Conservation (phyloP, 371 early-diverging fungal genomes). For the Mortierella sp. region DNA sequence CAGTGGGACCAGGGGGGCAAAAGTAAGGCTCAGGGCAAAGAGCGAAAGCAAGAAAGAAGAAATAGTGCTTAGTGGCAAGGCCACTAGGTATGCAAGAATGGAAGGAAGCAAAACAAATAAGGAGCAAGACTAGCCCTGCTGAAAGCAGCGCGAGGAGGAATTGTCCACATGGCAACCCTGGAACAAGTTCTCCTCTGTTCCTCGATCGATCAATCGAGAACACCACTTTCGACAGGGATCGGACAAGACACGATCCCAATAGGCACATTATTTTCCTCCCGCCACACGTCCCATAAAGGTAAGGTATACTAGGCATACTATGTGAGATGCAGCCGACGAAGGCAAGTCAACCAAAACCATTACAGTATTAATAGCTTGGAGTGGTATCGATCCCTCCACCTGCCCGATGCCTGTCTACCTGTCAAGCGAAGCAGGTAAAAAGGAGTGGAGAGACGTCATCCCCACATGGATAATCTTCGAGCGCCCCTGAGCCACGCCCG, state of each 20-base stretch:
- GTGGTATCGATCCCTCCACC: constrained; percentile 21
- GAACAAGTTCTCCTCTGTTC: constrained; percentile 11
- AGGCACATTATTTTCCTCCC: constrained; percentile 23
- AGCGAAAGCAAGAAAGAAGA: not conserved
- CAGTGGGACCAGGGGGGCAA: not conserved
- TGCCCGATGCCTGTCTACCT: not conserved
- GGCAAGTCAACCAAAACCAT: not conserved
- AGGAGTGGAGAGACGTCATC: constrained; percentile 16
- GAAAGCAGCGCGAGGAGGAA: constrained; percentile 17
- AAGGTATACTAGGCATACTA: constrained; percentile 23
- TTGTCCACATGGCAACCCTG: too few species aligned
- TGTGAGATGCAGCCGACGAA: constrained; percentile 14
- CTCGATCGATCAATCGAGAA: constrained; percentile 9
- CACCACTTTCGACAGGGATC: constrained; percentile 14
- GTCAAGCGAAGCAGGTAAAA: not conserved
- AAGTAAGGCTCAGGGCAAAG: not conserved
- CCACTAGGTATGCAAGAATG: not conserved
- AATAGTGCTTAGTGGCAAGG: not conserved
- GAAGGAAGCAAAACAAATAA: not conserved
- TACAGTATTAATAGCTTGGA: constrained; percentile 10
- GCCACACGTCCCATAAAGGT: constrained; percentile 14
- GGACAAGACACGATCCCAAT: constrained; percentile 13
- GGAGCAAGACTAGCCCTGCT: constrained; percentile 20
- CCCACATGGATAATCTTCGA: constrained; percentile 12
- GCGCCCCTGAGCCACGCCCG: constrained; percentile 17